phyloP scores from a whole-genome alignment of 2,329 filamentous ascomycete genomes.

The Coniochaeta sp. region DNA sequence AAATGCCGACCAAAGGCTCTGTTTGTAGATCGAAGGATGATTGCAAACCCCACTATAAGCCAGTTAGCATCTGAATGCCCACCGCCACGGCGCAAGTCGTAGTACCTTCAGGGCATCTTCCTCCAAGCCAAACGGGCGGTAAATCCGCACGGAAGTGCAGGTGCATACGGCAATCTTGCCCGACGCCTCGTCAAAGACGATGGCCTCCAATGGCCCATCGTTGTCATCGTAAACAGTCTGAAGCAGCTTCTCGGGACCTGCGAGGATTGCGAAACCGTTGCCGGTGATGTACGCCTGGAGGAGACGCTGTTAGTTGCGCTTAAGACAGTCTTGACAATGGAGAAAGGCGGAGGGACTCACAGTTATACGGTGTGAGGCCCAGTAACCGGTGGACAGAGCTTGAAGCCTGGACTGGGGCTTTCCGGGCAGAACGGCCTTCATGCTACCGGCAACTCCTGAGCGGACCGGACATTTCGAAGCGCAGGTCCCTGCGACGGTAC shows the following conservation, averaged over 20 bases:
- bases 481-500: not conserved
- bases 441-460: conserved; percentile 20
- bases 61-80: not conserved
- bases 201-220: conserved; percentile 57
- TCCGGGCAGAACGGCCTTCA: conserved; percentile 40
- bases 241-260: conserved; percentile 63
- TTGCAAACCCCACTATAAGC: conserved; percentile 54
- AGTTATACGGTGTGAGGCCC: conserved; percentile 29
- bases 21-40: conserved; percentile 42
- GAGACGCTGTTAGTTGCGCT: conserved; percentile 4
- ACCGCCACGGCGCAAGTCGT: not conserved
- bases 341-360: conserved; percentile 12
- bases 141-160: conserved; percentile 60
- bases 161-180: conserved; percentile 81
- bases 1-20: conserved; percentile 19
- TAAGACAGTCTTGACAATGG: not conserved
- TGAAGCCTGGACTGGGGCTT: conserved; percentile 39
- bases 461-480: conserved; percentile 8
- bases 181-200: conserved; percentile 72
- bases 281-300: conserved; percentile 80
- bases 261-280: conserved; percentile 76
- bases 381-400: conserved; percentile 37
- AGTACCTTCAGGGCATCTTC: conserved; percentile 69
- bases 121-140: conserved; percentile 64
- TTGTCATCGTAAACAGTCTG: conserved; percentile 88